phyloP scores from a whole-genome alignment of 1,284 basidiomycete genomes.

The Abortiporus biennis region DNA sequence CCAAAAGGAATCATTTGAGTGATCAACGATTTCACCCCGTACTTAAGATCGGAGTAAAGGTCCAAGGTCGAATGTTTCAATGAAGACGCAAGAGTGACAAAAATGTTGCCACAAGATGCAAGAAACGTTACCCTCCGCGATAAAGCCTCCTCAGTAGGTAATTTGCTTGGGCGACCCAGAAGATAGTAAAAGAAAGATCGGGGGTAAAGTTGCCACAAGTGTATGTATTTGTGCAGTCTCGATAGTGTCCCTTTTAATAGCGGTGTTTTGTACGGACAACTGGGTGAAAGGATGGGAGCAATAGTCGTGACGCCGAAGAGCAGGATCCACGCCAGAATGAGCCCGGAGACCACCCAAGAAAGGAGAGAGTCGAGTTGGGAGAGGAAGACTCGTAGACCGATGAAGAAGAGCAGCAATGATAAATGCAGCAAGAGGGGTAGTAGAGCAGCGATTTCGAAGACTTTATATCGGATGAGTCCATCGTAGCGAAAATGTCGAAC shows the following conservation, averaged over 20 bases:
- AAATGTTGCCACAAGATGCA: no score
- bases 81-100: no score
- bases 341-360: conserved; percentile 5
- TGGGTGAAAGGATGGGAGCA: conserved; percentile 7
- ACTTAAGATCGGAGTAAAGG: no score
- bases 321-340: conserved; percentile 5
- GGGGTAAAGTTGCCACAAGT: no score
- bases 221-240: no score
- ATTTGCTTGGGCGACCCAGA: no score
- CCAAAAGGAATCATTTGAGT: no score
- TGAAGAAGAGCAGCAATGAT: conserved; percentile 15
- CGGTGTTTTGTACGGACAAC: conserved; percentile 11
- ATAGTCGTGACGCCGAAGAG: conserved; percentile 5
- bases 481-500: conserved; percentile 18
- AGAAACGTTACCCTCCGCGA: no score
- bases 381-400: conserved; percentile 14
- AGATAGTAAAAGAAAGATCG: no score
- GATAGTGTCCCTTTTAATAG: conserved; percentile 1
- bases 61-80: no score
- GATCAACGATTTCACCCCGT: no score
- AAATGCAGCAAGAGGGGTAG: conserved; percentile 20
- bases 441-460: conserved; percentile 13
- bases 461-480: conserved; percentile 16
- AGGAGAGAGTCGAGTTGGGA: conserved; percentile 11
- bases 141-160: no score